Evolutionary conservation across 441 rosid genomes (phyloP), one percentile per base, ranked within the genome.

Genomic region (Pelargonium citronellum): DNA sequence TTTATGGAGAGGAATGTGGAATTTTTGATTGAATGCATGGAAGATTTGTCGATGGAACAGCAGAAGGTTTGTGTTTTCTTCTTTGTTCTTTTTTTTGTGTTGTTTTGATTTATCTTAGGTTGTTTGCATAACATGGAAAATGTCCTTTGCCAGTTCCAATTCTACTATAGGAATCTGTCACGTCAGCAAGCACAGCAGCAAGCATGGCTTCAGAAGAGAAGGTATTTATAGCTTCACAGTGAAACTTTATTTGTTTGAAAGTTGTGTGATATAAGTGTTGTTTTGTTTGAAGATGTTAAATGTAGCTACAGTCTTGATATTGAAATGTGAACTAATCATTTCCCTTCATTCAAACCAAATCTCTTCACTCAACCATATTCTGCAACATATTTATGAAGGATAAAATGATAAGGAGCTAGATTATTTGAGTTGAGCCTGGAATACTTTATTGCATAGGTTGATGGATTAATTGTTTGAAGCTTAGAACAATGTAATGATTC

Each of bases 131-230:
- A 67, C 63, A 19, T 65, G 24, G 65, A 64, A 47, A 67, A 65
- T 49, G 2, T 66, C 49, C 67, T 44, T 55, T 60, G 19, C 76
- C 87, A 94, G 99, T 90, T 90, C 81, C 99, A 94, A 82, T 94
- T 74, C 67, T 79, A 94, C 82, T 81, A 94, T 75, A 76, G 99
- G 41, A 90, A 85, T 74, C 78, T 91, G 73, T 86, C 96, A 43
- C 95, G 99, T 27, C 97, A 94, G 77, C 99, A 94, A 84, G 90
- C 86, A 3, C 99, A 94, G 74, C 97, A 94, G 77, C 99, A 94
- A 83, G 82, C 96, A 64, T 91, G 99, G 99, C 91, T 91, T 79
- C 98, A 94, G 78, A 94, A 94, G 83, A 85, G 97, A 82, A 94
- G 96, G 99, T 91, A 71, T 3, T 12, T 16, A 12, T 12, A 4